These are phyloP conservation scores for Blepharisma undulans DNA, from an alignment of 169 alveolate genomes.

Conservation along the genomic window DNA sequence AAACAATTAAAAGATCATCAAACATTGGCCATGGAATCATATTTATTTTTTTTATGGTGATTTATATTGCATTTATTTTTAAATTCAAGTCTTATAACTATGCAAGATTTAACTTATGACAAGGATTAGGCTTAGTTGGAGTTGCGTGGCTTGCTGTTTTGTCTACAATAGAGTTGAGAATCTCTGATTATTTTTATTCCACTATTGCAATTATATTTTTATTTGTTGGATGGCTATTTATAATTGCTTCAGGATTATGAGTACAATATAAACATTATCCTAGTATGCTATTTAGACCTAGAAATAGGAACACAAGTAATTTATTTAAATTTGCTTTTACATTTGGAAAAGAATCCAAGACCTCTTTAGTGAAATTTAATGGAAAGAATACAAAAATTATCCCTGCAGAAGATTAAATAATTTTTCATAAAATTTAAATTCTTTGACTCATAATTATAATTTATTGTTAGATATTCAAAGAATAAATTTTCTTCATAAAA, in stretches of 20 bases:
- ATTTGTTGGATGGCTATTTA: background rate
- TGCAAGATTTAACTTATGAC: slow-evolving; percentile 11
- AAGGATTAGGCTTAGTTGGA: background rate
- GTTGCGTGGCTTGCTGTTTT: background rate
- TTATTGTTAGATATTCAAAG: too few species aligned
- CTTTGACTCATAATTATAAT: too few species aligned
- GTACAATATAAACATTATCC: background rate
- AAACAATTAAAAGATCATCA: slow-evolving; percentile 1
- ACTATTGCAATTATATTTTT: background rate
- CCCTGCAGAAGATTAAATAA: background rate
- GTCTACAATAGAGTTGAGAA: background rate
- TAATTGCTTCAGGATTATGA: background rate
- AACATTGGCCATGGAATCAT: background rate
- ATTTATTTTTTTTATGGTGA: background rate
- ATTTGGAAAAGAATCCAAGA: background rate
- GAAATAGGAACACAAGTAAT: background rate
- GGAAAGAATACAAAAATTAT: background rate
- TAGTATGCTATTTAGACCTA: background rate
- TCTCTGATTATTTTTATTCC: background rate
- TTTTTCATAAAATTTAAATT: too few species aligned
- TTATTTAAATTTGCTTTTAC: background rate
- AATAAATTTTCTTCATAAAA: too few species aligned
- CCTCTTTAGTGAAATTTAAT: background rate
- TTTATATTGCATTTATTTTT: background rate
- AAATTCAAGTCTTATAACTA: slow-evolving; percentile 23